These are phyloP conservation scores for Daphne laureola DNA, from an alignment of 441 rosid genomes.

Conservation along the genomic window DNA sequence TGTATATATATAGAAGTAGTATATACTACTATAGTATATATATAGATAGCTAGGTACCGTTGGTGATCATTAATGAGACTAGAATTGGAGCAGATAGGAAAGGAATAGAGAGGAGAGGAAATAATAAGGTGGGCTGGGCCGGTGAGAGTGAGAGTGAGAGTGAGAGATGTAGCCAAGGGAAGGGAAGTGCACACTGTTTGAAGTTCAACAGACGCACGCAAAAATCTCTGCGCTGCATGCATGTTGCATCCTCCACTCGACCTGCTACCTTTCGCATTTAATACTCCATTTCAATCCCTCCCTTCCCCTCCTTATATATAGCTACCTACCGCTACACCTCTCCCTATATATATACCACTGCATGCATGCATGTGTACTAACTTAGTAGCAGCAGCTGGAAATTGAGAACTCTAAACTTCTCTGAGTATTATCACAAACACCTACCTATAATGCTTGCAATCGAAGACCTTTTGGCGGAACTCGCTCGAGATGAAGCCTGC, in stretches of 20 bases:
- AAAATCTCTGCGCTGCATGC: constrained; percentile 29
- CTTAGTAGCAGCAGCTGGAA: too few relatives aligned
- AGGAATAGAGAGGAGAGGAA: too few relatives aligned
- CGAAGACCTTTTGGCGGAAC: constrained; percentile 66
- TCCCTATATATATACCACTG: constrained; percentile 24
- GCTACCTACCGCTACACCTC: constrained; percentile 2
- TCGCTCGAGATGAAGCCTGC: constrained; percentile 43
- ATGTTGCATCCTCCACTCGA: not conserved
- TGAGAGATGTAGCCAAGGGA: too few relatives aligned
- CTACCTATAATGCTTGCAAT: constrained; percentile 35
- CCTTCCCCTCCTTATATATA: constrained; percentile 10
- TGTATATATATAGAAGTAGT: too few relatives aligned
- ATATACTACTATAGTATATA: too few relatives aligned
- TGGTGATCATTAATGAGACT: too few relatives aligned
- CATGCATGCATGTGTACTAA: constrained; percentile 10
- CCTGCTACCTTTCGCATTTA: constrained; percentile 10
- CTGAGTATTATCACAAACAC: constrained; percentile 6
- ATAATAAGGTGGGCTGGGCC: too few relatives aligned
- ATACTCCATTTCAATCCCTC: not conserved
- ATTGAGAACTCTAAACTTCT: constrained; percentile 1
- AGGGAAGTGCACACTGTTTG: too few relatives aligned
- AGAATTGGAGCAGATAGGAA: too few relatives aligned
- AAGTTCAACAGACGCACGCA: constrained; percentile 44
- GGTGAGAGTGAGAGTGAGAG: too few relatives aligned
- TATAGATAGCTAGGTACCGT: too few relatives aligned